Base-by-base conservation (phyloP, 1,139 yeast genomes). In the Blastobotrys malaysiensis region DNA sequence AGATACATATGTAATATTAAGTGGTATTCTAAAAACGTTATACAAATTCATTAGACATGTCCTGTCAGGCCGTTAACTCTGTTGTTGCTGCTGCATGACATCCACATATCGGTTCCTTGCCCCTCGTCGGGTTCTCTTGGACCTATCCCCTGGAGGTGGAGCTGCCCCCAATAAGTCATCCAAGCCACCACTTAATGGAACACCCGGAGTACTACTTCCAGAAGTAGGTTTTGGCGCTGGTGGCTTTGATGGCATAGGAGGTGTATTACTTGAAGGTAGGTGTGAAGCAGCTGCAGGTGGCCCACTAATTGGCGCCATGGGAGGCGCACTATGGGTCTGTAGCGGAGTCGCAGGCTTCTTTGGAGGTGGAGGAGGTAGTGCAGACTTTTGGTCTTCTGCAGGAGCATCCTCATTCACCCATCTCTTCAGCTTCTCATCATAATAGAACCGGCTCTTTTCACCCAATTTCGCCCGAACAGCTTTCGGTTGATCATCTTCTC, bases 401-500 rank as follows among this genome's bases (percentile, higher is more conserved):
- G 87, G 80, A 0, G 88, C 82, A 16, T 83, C 82, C 57, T 81
- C 82, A 65, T 88, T 85, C 53, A 93, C 82, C 97, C 97, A 93
- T 65, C 96, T 79, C 66, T 86, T 85, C 65, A 88, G 79, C 57
- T 86, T 82, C 63, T 88, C 95, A 71, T 91, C 97, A 67, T 83
- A 95, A 63, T 81, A 81, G 64, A 93, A 86, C 43, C 80, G 76
- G 65, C 78, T 86, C 59, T 83, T 81, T 55, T 87, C 90, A 9
- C 99, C 99, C 59, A 93, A 73, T 64, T 93, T 90, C 36, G 97
- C 98, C 62, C 82, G 80, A 57, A 83, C 78, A 1, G 95, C 88
- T 66, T 86, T 88, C 46, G 87, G 86, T 55, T 81, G 84, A 50
- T 83, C 84, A 52, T 82, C 80, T 48, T 68, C 64, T 46, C 60